Percentiles rank a stretch among this genome's conserved stretches.
These are phyloP conservation scores for Hypholoma fasciculare DNA, from an alignment of 768 basidiomycete genomes.

Conservation along the genomic window DNA sequence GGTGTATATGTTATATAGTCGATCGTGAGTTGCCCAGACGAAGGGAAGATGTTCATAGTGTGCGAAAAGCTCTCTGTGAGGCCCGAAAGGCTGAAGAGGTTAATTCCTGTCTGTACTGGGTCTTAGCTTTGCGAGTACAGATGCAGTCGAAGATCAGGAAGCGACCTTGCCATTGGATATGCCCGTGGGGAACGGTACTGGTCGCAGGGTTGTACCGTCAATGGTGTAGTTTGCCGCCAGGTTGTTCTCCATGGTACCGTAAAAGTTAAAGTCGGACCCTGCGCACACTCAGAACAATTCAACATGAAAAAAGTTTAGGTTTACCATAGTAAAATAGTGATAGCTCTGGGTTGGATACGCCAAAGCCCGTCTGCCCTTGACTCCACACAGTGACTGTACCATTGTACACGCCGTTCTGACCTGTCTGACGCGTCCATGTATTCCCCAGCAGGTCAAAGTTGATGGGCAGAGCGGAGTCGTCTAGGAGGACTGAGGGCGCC, in stretches of 20 bases:
- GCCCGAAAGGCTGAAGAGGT: constrained; percentile 6
- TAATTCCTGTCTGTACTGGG: constrained; percentile 6
- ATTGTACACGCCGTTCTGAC: neutral
- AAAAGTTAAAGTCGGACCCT: constrained; percentile 13
- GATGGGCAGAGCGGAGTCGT: constrained; percentile 3
- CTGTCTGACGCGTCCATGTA: constrained; percentile 7
- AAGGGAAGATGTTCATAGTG: constrained; percentile 6
- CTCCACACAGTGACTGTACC: constrained; percentile 5
- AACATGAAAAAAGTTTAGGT: neutral
- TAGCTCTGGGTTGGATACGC: neutral
- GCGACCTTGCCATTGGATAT: constrained; percentile 3
- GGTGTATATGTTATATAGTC: constrained; percentile 10
- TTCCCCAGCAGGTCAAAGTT: constrained; percentile 1
- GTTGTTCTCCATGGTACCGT: constrained; percentile 6
- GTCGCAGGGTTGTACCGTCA: constrained; percentile 10
- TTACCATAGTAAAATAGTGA: constrained; percentile 1
- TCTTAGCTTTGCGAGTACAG: too few species aligned
- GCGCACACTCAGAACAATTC: neutral
- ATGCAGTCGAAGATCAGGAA: neutral
- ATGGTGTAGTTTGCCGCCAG: constrained; percentile 9
- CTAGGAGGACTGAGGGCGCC: constrained; percentile 6
- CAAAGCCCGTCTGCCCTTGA: neutral
- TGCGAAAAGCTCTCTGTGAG: constrained; percentile 7
- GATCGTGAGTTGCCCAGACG: constrained; percentile 2
- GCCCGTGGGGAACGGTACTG: neutral